phyloP scores from a whole-genome alignment of 1,139 yeast species.

The Sugiyamaella pinicola region DNA sequence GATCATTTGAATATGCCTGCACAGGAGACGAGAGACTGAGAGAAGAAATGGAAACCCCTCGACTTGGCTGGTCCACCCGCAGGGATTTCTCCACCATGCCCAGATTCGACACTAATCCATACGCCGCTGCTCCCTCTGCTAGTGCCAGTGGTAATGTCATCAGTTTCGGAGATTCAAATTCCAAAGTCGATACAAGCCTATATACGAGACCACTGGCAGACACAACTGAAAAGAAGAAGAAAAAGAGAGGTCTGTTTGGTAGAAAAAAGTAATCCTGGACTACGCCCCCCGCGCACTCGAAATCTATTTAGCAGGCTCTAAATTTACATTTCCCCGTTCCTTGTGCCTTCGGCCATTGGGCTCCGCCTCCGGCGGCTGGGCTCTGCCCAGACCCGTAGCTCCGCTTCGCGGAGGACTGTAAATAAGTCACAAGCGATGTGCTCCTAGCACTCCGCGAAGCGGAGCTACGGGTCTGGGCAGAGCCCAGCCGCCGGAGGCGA shows the following conservation, averaged over 20 bases:
- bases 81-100: conserved; percentile 54
- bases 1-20: conserved; percentile 89
- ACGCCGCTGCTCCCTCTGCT: conserved; percentile 37
- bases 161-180: conserved; percentile 45
- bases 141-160: conserved; percentile 38
- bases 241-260: conserved; percentile 76
- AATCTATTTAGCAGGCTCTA: conserved; percentile 4
- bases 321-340: background rate
- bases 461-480: too few species aligned
- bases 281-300: background rate
- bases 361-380: background rate
- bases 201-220: conserved; percentile 31
- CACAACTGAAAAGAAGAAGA: conserved; percentile 51
- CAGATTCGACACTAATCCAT: conserved; percentile 44
- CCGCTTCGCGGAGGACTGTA: background rate
- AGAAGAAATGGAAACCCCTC: conserved; percentile 75
- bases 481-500: too few species aligned
- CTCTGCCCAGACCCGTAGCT: background rate
- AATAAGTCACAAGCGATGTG: too few species aligned
- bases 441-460: too few species aligned
- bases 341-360: background rate
- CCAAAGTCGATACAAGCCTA: conserved; percentile 60
- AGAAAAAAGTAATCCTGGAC: conserved; percentile 54
- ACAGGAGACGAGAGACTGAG: conserved; percentile 80
- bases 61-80: conserved; percentile 77